A percentile compares a stretch with the other conserved stretches of the same genome.
Evolutionary conservation across 2,329 filamentous ascomycete species (phyloP).

Genomic region (Colletotrichum filicis): DNA sequence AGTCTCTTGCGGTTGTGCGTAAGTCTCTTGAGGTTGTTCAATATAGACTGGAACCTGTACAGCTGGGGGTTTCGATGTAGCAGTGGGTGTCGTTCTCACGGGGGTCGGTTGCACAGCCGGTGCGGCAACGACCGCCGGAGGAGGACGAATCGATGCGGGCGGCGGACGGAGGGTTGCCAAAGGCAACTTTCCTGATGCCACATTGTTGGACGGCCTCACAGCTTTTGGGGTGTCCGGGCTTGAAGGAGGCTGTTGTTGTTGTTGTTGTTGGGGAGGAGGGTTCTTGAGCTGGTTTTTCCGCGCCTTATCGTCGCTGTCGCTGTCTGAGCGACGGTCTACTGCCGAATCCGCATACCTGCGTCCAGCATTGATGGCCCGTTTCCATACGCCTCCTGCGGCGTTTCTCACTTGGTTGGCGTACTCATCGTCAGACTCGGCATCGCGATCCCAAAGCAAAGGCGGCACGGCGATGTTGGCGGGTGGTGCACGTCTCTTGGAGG

Average conservation of each 20-base stretch:
- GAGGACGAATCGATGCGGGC: not conserved
- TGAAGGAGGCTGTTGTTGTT: slow-evolving; percentile 20
- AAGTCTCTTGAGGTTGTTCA: not conserved
- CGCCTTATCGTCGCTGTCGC: slow-evolving; percentile 17
- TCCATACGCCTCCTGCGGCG: slow-evolving; percentile 29
- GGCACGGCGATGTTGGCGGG: slow-evolving; percentile 23
- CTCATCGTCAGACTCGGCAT: slow-evolving; percentile 29
- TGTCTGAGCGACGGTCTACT: slow-evolving; percentile 26
- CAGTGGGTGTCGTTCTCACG: not conserved
- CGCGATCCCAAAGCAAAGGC: slow-evolving; percentile 10
- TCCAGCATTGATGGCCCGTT: slow-evolving; percentile 4
- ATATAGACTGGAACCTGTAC: not conserved
- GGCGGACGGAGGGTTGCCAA: slow-evolving; percentile 11
- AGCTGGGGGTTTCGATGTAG: not conserved
- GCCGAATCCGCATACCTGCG: not conserved
- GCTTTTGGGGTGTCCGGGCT: slow-evolving; percentile 19
- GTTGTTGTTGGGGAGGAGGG: slow-evolving; percentile 5
- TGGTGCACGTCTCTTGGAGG: slow-evolving; percentile 12
- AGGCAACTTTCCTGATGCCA: not conserved
- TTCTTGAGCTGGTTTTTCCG: slow-evolving; percentile 2
- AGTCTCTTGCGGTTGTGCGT: not conserved
- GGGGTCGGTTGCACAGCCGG: not conserved
- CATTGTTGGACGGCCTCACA: slow-evolving; percentile 1
- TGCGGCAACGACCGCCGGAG: not conserved
- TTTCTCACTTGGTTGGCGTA: slow-evolving; percentile 18